Base-by-base conservation (phyloP, 768 basidiomycete genomes). In the Scleroderma bovista region DNA sequence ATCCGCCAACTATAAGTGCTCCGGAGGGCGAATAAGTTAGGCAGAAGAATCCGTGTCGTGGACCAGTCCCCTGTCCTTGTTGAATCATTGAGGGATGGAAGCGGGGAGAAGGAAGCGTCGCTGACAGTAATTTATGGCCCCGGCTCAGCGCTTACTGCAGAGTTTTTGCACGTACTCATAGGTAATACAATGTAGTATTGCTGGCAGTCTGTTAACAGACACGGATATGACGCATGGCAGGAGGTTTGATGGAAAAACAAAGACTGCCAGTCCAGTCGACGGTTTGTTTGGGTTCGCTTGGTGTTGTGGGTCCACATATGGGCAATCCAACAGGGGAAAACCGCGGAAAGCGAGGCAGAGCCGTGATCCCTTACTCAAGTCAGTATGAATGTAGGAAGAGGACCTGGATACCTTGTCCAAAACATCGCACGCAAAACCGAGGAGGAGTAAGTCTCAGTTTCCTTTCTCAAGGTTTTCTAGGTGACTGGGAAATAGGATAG, bases 21-120 rank as follows among this genome's bases (percentile, higher is more conserved):
- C 53, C 53, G 19, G 54, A 50, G 22, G 53, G 46, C 15, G 53
- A 57, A 41, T 51, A 57, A 9, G 40, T 46, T 10, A 51, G 12
- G 29, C 8, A 19, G 34, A 9, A 11, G 15, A 50, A 31, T 3
- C 17, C 6, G 16, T 33, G 44, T 24, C 6, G 2, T 12, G 16
- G 16, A 7, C 23, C 5, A 11, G 29, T n/a, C 10, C 3, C 20
- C 9, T 1, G 44, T 17, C 26, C n/a, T 19, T 16, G 41, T 32
- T 12, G 17, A 13, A 16, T 12, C 44, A 44, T 44, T 8, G 26
- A 31, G 8, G n/a, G 26, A 1, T 31, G 29, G n/a, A 19, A 31
- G n/a, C 9, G 9, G 44, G 31, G n/a, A 22, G 17, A 11, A 13
- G 9, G 44, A 31, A 32, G 44, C 12, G 13, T 43, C 23, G 44